phyloP scores from a whole-genome alignment of 2,329 filamentous ascomycete species.

The Lachnellula subtilissima region DNA sequence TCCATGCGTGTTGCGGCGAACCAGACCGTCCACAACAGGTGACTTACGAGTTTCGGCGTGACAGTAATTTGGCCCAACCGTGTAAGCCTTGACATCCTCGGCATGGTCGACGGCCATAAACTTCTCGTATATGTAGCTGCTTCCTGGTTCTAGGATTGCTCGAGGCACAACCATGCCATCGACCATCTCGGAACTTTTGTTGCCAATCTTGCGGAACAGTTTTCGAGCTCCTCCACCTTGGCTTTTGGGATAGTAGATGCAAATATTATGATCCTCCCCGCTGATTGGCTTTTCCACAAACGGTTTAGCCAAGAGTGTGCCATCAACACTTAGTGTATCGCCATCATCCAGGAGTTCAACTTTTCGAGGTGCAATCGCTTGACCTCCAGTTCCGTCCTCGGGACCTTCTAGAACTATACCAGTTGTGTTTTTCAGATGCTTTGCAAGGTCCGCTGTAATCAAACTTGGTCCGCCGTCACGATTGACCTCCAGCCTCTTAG shows the following conservation, averaged over 20 bases:
- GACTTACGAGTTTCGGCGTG: constrained; percentile 97
- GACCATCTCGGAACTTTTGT: constrained; percentile 96
- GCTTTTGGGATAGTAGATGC: constrained; percentile 90
- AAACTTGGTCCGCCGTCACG: constrained; percentile 84
- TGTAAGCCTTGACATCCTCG: constrained; percentile 98
- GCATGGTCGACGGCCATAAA: constrained; percentile 96
- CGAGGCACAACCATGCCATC: constrained; percentile 70
- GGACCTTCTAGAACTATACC: constrained; percentile 70
- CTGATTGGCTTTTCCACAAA: constrained; percentile 99
- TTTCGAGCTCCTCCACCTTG: constrained; percentile 84
- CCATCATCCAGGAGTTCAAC: constrained; percentile 88
- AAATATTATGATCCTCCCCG: constrained; percentile 97
- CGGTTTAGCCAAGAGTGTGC: constrained; percentile 74
- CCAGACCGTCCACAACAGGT: constrained; percentile 91
- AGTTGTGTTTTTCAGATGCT: constrained; percentile 74
- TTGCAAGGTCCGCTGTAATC: constrained; percentile 72
- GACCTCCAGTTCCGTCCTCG: constrained; percentile 59
- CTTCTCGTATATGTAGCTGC: constrained; percentile 95
- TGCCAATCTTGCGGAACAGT: constrained; percentile 94
- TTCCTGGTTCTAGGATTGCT: constrained; percentile 71
- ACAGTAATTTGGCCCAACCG: constrained; percentile 86
- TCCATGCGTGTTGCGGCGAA: constrained; percentile 92
- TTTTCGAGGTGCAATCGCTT: constrained; percentile 48
- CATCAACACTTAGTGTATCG: constrained; percentile 84
- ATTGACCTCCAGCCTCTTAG: constrained; percentile 82